Evolutionary conservation across 306 rosid genomes (phyloP), one percentile per base, ranked within the genome.

Genomic region (Castanospermum australe): DNA sequence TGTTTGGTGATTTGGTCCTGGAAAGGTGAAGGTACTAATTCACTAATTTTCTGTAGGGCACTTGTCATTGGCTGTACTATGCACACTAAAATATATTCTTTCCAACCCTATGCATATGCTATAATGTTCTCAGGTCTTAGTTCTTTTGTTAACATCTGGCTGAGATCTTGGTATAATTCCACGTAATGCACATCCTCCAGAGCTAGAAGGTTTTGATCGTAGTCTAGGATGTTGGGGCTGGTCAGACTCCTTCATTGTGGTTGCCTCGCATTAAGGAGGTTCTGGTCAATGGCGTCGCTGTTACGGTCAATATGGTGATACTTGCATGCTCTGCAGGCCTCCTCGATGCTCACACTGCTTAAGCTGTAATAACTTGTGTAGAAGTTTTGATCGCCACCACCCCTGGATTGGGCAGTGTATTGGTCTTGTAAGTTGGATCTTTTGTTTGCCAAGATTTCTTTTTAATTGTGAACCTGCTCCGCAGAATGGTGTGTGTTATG

Each of bases 391-490:
- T 83, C 99, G 93, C 66, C 99, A 95, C 82, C 93, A 98, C 79
- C 99, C 99, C 28, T 95, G 99, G 99, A 96, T 95, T 67, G 99
- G 99, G 22, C 99, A 95, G 85, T 95, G 99, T 83, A 95, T 95
- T 75, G 99, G 99, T 45, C 90, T 90, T 89, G 99, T 94, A 86
- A 39, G 95, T 86, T 41, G 47, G 81, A 67, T 76, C 35, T 57
- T 60, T 67, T 59, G 52, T 72, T 57, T 80, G 13, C 15, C 48
- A 24, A 9, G 41, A 13, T 51, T 38, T 18, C 33, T 70, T 28
- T 22, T 28, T 39, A 21, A 32, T 7, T 33, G 25, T 32, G 47
- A 71, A 48, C 17, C 42, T 36, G 14, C 50, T 33, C 21, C 51
- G 63, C 63, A 28, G 44, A 10, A n/a, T 35, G 33, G 33, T 0